Evolutionary conservation across 2,329 filamentous ascomycete species (phyloP).

Genomic region (Dactylellina haptotyla): DNA sequence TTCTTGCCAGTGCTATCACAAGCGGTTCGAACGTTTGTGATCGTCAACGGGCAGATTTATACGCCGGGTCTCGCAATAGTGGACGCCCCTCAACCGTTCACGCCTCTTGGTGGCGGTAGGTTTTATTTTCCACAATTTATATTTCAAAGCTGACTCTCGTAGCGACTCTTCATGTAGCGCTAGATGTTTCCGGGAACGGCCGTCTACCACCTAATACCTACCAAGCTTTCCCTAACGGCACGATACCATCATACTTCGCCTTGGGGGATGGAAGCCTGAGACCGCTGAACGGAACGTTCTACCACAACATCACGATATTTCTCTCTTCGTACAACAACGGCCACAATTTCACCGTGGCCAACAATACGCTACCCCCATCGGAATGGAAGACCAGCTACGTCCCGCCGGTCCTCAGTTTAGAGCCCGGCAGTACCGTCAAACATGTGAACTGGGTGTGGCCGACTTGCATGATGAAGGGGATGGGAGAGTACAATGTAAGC

Average conservation of each 20-base stretch:
- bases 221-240: constrained; percentile 67
- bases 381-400: constrained; percentile 67
- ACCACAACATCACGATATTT: constrained; percentile 73
- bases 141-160: constrained; percentile 50
- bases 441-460: constrained; percentile 79
- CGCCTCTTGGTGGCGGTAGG: constrained; percentile 72
- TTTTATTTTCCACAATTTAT: constrained; percentile 46
- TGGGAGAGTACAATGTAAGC: constrained; percentile 72
- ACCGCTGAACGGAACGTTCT: constrained; percentile 24
- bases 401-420: constrained; percentile 72
- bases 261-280: neutral
- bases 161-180: constrained; percentile 70
- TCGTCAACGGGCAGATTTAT: constrained; percentile 73
- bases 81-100: constrained; percentile 73
- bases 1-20: constrained; percentile 58
- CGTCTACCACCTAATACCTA: constrained; percentile 70
- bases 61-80: constrained; percentile 75
- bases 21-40: constrained; percentile 66
- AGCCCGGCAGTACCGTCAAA: constrained; percentile 75
- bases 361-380: constrained; percentile 65
- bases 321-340: constrained; percentile 72
- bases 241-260: constrained; percentile 62
- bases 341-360: constrained; percentile 75
- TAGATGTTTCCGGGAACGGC: constrained; percentile 75
- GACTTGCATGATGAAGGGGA: constrained; percentile 70